These are phyloP conservation scores for Aegilops longissima DNA, from an alignment of 176 grass and related monocot genomes.

Conservation along the genomic window DNA sequence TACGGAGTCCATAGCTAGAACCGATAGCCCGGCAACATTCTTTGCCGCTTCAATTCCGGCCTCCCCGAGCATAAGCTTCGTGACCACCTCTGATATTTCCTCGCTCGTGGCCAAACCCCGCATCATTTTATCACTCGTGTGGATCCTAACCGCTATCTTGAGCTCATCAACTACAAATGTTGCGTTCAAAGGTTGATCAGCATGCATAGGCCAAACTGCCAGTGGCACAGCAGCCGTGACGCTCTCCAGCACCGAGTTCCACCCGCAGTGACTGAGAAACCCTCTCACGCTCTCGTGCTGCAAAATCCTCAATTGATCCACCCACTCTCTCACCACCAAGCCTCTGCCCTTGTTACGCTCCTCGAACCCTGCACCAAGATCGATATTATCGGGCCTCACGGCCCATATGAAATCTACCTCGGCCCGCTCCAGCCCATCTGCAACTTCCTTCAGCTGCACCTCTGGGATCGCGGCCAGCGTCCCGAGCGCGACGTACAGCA, in stretches of 20 bases:
- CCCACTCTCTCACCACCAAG: conserved; percentile 55
- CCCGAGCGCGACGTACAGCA: conserved; percentile 62
- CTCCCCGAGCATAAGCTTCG: conserved; percentile 30
- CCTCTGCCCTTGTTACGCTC: conserved; percentile 27
- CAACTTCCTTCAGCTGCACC: conserved; percentile 41
- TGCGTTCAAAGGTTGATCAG: conserved; percentile 49
- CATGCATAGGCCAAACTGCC: conserved; percentile 62
- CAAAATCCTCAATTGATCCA: conserved; percentile 54
- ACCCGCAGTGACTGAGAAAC: conserved; percentile 68
- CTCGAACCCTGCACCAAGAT: conserved; percentile 34
- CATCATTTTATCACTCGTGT: conserved; percentile 25
- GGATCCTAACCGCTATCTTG: conserved; percentile 44
- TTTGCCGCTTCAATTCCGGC: not conserved
- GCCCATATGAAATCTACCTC: conserved; percentile 58
- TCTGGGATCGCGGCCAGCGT: conserved; percentile 32
- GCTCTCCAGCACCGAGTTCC: conserved; percentile 75
- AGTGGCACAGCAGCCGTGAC: conserved; percentile 32
- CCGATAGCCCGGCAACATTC: not conserved
- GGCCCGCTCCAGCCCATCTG: conserved; percentile 34
- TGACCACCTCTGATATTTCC: conserved; percentile 33
- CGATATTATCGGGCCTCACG: conserved; percentile 14
- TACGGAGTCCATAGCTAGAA: conserved; percentile 18
- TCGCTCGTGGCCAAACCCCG: conserved; percentile 39
- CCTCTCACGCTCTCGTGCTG: conserved; percentile 36
- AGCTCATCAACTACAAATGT: conserved; percentile 56